Percentiles rank a stretch among this genome's conserved stretches.
Evolutionary conservation across 495 filamentous ascomycete genomes (phyloP).

Genomic region (Neurospora intermedia): DNA sequence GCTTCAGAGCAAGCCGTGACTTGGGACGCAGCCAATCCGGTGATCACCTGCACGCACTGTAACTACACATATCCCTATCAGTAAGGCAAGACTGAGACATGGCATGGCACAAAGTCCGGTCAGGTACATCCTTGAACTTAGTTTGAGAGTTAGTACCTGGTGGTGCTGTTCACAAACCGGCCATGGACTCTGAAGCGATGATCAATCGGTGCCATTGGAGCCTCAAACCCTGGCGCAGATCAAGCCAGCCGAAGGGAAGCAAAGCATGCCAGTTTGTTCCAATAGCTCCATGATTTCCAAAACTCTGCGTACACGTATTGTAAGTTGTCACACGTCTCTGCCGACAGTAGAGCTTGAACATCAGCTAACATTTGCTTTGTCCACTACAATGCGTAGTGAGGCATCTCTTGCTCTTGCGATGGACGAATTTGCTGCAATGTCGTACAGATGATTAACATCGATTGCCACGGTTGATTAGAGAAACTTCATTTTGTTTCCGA

Average conservation of each 20-base stretch:
- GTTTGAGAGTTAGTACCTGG: not conserved
- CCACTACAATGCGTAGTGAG: not conserved
- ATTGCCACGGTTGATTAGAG: not conserved
- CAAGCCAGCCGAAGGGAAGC: not conserved
- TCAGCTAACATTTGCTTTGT: not conserved
- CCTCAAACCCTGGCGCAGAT: not conserved
- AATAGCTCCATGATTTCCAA: not conserved
- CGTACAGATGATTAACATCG: not conserved
- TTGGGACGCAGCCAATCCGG: not conserved
- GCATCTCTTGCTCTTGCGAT: not conserved
- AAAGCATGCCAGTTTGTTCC: not conserved
- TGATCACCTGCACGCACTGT: not conserved
- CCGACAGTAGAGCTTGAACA: not conserved
- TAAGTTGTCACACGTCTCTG: not conserved
- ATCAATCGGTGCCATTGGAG: not conserved
- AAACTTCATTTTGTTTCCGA: slow-evolving; percentile 3
- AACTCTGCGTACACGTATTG: not conserved
- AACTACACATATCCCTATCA: not conserved
- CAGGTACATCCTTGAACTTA: not conserved
- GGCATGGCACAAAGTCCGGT: not conserved
- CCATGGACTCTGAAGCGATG: not conserved
- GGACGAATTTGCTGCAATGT: not conserved
- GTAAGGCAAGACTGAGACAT: not conserved
- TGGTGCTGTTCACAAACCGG: not conserved
- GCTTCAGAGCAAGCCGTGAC: not conserved